Evolutionary conservation across 768 basidiomycete genomes (phyloP).

Genomic region (Phallus indusiatus): DNA sequence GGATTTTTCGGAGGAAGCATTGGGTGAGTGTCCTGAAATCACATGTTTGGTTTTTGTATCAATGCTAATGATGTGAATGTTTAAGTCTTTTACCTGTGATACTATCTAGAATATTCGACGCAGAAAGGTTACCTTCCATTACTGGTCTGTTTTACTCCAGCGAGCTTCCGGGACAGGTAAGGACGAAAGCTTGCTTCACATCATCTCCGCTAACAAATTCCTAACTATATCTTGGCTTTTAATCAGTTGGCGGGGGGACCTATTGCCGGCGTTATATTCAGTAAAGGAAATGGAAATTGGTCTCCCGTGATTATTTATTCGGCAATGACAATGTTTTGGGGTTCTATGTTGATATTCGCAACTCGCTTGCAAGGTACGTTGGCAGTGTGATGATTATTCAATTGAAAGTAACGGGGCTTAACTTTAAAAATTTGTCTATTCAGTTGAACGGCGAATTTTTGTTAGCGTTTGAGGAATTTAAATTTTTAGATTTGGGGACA

Average conservation of each 20-base stretch:
- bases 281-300: neutral
- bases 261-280: neutral
- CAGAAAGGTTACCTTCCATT: neutral
- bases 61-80: neutral
- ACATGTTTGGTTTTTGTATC: too few relatives aligned
- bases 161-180: neutral
- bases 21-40: too few relatives aligned
- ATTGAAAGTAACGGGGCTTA: too few relatives aligned
- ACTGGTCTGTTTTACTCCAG: neutral
- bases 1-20: neutral
- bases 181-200: too few relatives aligned
- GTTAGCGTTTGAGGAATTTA: too few relatives aligned
- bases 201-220: too few relatives aligned
- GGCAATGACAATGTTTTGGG: neutral
- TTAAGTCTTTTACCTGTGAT: neutral
- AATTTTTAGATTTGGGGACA: too few relatives aligned
- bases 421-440: too few relatives aligned
- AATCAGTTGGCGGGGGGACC: neutral
- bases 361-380: neutral
- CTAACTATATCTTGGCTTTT: too few relatives aligned
- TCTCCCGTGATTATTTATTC: neutral
- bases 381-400: too few relatives aligned
- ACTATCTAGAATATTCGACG: neutral
- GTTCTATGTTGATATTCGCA: neutral
- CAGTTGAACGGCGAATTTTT: too few relatives aligned